Evolutionary conservation across 306 rosid species (phyloP).

Genomic region (Pueraria montana): DNA sequence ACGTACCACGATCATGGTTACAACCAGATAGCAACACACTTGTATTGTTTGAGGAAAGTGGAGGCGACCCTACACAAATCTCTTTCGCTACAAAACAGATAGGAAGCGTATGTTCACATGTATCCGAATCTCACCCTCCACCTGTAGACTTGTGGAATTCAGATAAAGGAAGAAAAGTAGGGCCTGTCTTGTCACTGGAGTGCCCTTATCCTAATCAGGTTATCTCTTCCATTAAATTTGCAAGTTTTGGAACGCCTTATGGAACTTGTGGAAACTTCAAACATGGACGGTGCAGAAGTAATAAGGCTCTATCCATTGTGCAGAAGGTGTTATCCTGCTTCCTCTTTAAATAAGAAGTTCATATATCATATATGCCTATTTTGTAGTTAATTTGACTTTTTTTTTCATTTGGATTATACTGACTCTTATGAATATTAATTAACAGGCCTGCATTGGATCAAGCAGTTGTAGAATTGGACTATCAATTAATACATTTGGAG

Average conservation of each 20-base stretch:
- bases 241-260: slow-evolving; percentile 82
- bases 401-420: background rate
- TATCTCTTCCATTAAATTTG: slow-evolving; percentile 86
- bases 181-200: slow-evolving; percentile 70
- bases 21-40: slow-evolving; percentile 68
- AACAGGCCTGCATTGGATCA: slow-evolving; percentile 90
- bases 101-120: slow-evolving; percentile 77
- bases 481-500: slow-evolving; percentile 66
- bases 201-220: slow-evolving; percentile 82
- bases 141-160: slow-evolving; percentile 79
- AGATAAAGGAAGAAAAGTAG: slow-evolving; percentile 53
- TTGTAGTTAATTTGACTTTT: background rate
- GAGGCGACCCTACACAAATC: slow-evolving; percentile 82
- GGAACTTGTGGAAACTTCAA: slow-evolving; percentile 85
- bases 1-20: slow-evolving; percentile 87
- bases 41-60: slow-evolving; percentile 85
- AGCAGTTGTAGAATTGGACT: slow-evolving; percentile 74
- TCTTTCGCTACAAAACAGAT: slow-evolving; percentile 70
- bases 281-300: slow-evolving; percentile 80
- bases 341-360: background rate
- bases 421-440: slow-evolving; percentile 26
- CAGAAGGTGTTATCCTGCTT: slow-evolving; percentile 65
- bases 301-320: slow-evolving; percentile 66
- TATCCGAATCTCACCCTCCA: slow-evolving; percentile 84
- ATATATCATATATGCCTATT: background rate